Evolutionary conservation across 257 asterid species (phyloP), one percentile per base, ranked within the genome.

Genomic region (Solanum corneliomulleri): DNA sequence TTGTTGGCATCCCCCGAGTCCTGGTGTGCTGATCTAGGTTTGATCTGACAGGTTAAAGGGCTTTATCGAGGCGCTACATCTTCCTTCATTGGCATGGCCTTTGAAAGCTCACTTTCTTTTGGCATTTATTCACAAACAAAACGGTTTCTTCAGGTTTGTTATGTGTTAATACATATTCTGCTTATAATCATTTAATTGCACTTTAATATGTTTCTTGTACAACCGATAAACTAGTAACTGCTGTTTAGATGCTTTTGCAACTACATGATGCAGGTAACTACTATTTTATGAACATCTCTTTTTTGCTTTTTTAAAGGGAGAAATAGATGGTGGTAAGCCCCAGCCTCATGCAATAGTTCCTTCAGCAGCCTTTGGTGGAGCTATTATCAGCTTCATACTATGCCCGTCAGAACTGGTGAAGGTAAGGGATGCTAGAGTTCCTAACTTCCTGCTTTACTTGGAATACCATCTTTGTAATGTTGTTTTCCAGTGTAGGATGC

Each of bases 401-500:
- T 97, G 99, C 91, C 98, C 98, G 56, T 92, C 98, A 13, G 98
- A 95, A 91, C 95, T 97, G 66, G 90, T 97, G 87, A 95, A 97
- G 97, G 98, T 95, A 88, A 89, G 92, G 76, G 83, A 74, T 85
- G 72, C 86, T 5, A 62, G 72, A 56, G 88, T 85, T 86, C 86
- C 39, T 71, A 41, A 35, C 64, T 77, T 71, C n/a, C 58, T 44
- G 56, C n/a, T 78, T 44, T 78, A 23, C 62, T 23, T 76, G 52
- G 64, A 27, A 33, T 60, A 75, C 47, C 66, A 56, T 75, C 42
- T 11, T 64, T 78, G 45, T 76, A 90, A 83, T 90, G 91, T 89
- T 70, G 86, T 92, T 89, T 91, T 96, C 88, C 99, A 97, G 98
- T 94, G 99, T 94, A 93, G 99, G 91, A 97, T 97, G 96, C 99